These are phyloP conservation scores for Diaporthe capsici DNA, from an alignment of 2,329 filamentous ascomycete genomes.

Conservation along the genomic window DNA sequence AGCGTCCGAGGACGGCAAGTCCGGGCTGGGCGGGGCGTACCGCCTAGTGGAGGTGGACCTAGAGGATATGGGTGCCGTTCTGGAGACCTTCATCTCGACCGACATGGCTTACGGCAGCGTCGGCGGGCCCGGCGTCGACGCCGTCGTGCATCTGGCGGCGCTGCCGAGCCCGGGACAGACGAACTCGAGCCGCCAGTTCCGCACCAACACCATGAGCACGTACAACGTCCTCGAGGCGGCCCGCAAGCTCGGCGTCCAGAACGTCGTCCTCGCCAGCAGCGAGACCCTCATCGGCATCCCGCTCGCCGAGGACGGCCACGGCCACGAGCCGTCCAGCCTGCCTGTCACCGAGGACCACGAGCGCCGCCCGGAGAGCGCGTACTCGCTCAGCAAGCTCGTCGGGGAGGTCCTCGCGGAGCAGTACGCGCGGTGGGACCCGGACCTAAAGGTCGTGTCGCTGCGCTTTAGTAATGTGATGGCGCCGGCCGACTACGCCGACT, in stretches of 20 bases:
- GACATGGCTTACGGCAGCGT: conserved; percentile 40
- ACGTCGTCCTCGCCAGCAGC: conserved; percentile 36
- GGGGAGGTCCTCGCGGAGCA: conserved; percentile 39
- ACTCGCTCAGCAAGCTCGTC: conserved; percentile 40
- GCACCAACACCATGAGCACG: conserved; percentile 41
- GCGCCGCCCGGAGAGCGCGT: conserved; percentile 39
- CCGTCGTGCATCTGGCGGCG: conserved; percentile 40
- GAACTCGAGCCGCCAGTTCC: conserved; percentile 38
- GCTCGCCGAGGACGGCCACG: conserved; percentile 36
- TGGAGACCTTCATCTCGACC: conserved; percentile 38
- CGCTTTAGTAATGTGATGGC: conserved; percentile 40
- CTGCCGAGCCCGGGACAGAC: conserved; percentile 39
- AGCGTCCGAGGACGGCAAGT: conserved; percentile 39
- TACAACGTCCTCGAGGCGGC: conserved; percentile 41
- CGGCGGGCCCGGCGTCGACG: conserved; percentile 16
- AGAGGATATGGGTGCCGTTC: conserved; percentile 40
- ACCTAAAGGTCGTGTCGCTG: conserved; percentile 34
- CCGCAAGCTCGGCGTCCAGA: conserved; percentile 38
- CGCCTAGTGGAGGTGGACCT: conserved; percentile 39
- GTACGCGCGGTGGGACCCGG: conserved; percentile 41
- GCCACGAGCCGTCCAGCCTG: conserved; percentile 35
- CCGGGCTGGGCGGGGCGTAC: conserved; percentile 41
- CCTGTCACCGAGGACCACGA: conserved; percentile 40
- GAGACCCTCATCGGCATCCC: conserved; percentile 42
- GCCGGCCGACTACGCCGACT: conserved; percentile 34